A percentile compares a stretch with the other conserved stretches of the same genome.
These are phyloP conservation scores for Ensete ventricosum DNA, from an alignment of 176 grass and related monocot species.

Conservation along the genomic window DNA sequence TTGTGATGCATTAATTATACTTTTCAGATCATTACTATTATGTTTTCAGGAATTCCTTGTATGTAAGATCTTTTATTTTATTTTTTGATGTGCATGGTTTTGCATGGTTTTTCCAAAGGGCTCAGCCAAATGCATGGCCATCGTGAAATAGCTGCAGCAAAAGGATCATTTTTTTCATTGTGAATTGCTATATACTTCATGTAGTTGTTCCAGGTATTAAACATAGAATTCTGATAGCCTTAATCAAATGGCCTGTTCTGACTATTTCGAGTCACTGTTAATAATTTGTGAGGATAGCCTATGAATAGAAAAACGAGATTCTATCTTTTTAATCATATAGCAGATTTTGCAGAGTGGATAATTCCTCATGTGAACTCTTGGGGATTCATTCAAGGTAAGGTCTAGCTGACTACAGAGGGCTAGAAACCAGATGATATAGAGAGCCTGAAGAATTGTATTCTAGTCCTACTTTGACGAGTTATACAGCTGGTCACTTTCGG, in stretches of 20 bases:
- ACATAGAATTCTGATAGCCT: not conserved
- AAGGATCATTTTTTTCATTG: not conserved
- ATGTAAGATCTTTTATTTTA: not conserved
- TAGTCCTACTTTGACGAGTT: too few relatives aligned
- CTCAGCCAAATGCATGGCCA: not conserved
- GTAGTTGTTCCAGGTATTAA: not conserved
- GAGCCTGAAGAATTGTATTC: too few relatives aligned
- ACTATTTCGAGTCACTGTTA: not conserved
- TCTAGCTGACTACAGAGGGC: too few relatives aligned
- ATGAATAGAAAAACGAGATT: not conserved
- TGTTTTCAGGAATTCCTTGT: not conserved
- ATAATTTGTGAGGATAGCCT: not conserved
- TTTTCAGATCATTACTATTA: not conserved
- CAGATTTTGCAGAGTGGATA: too few relatives aligned
- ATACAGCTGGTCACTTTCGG: too few relatives aligned
- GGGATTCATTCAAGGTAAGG: too few relatives aligned
- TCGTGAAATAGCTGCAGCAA: not conserved
- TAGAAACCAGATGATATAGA: too few relatives aligned
- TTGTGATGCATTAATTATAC: not conserved
- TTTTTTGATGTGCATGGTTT: not conserved
- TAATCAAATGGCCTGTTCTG: not conserved
- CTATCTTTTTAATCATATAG: too few relatives aligned
- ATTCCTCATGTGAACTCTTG: too few relatives aligned
- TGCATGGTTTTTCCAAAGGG: not conserved
- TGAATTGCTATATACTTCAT: not conserved